These are phyloP conservation scores for Trametes polyzona DNA, from an alignment of 1,284 basidiomycete genomes.

Conservation along the genomic window DNA sequence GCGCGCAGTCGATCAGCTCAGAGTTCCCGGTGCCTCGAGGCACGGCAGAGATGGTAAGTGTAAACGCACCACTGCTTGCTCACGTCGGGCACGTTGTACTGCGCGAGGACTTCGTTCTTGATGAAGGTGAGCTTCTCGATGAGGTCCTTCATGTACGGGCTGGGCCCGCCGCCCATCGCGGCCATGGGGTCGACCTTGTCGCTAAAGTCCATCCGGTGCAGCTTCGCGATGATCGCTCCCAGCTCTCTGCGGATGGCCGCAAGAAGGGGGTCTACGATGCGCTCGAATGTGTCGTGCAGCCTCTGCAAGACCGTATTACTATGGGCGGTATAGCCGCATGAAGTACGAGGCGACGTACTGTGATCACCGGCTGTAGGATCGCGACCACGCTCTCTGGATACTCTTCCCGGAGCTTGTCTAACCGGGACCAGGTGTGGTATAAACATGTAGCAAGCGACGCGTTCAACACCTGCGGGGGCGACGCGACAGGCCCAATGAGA, in stretches of 20 bases:
- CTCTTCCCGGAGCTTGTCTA: conserved; percentile 72
- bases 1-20: background rate
- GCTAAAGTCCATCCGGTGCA: conserved; percentile 85
- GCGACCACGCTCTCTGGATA: conserved; percentile 66
- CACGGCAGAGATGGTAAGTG: background rate
- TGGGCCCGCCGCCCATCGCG: conserved; percentile 71
- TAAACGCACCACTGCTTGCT: conserved; percentile 69
- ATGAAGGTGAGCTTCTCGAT: conserved; percentile 84
- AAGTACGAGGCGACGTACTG: conserved; percentile 57
- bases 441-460: conserved; percentile 77
- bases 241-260: conserved; percentile 80
- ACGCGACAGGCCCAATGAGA: conserved; percentile 77
- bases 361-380: conserved; percentile 63
- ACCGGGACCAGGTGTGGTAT: conserved; percentile 76
- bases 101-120: conserved; percentile 73
- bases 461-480: conserved; percentile 78
- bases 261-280: conserved; percentile 72
- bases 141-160: conserved; percentile 89
- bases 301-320: too few relatives aligned
- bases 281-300: conserved; percentile 60
- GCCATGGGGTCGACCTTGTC: conserved; percentile 66
- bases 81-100: conserved; percentile 72
- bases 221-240: conserved; percentile 72
- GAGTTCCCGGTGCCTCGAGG: too few relatives aligned
- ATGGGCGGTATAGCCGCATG: too few relatives aligned